Evolutionary conservation across 208 protist species (phyloP), one percentile per base, ranked within the genome.

Genomic region (Crithidia bombi): DNA sequence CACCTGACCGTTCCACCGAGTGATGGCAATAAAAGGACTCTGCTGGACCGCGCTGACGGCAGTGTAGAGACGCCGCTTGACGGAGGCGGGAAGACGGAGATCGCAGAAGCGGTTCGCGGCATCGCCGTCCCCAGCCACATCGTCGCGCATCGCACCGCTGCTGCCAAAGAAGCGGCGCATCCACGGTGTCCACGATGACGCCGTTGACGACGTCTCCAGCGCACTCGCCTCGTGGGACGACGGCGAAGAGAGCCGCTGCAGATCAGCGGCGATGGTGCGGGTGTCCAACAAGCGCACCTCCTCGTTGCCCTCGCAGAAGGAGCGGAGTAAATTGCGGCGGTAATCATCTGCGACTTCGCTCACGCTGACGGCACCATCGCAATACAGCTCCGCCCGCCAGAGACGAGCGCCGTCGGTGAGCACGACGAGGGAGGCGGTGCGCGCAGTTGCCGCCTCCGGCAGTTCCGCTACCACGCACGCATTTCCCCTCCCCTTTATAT

Each of bases 31-130:
- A 49, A 76, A 86, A 2, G 74, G 35, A 21, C 73, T 85, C 30
- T 82, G 69, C 68, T 87, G 84, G 17, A 96, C 85, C n/a, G 88
- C 75, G 61, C 72, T 83, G 11, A 94, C 73, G 9, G 82, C 68
- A 0, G 85, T 58, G 56, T 87, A 94, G 41, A 82, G 83, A 6
- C 69, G 73, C 12, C 49, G 28, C 41, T n/a, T 26, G 43, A 77
- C 14, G 2, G 44, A 5, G 12, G 56, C 28, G 10, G 71, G 64
- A 17, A 77, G 44, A 6, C 47, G 51, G 5, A 51, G 14, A 3
- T 38, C 52, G 3, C 38, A 6, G 30, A 69, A 32, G 1, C 54
- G 17, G 21, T 35, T 35, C 6, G 54, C 54, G 7, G 54, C 35
- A 32, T 43, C 35, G n/a, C 33, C 38, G 33, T 17, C 19, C 32